Conservation (phyloP, 495 filamentous ascomycete species). For the Tuber borchii region DNA sequence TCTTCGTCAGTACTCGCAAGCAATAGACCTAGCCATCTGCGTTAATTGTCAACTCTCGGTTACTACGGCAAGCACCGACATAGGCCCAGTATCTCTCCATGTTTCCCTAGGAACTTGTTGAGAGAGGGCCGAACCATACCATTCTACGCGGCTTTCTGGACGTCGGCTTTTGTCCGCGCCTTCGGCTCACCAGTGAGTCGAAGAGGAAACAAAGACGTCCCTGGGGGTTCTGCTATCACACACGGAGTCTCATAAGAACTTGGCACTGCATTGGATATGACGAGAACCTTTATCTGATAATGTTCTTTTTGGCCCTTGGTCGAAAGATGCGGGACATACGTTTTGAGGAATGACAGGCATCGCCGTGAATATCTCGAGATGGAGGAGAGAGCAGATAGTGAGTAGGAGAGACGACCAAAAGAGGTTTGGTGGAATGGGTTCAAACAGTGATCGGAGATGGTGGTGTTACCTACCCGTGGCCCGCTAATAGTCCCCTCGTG, state of each 20-base stretch:
- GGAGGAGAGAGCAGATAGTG: slow-evolving; percentile 21
- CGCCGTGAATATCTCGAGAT: slow-evolving; percentile 13
- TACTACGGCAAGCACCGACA: slow-evolving; percentile 29
- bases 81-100: slow-evolving; percentile 15
- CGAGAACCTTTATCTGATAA: slow-evolving; percentile 14
- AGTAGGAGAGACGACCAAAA: slow-evolving; percentile 8
- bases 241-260: slow-evolving; percentile 35
- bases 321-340: slow-evolving; percentile 14
- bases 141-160: slow-evolving; percentile 39
- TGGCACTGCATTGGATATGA: slow-evolving; percentile 11
- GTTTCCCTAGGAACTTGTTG: slow-evolving; percentile 14
- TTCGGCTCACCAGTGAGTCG: slow-evolving; percentile 29
- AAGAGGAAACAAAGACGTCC: slow-evolving; percentile 40
- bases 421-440: slow-evolving; percentile 24
- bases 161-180: slow-evolving; percentile 41
- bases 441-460: slow-evolving; percentile 29
- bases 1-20: slow-evolving; percentile 23
- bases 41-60: slow-evolving; percentile 28
- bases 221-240: slow-evolving; percentile 41
- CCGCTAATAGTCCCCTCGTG: slow-evolving; percentile 18
- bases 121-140: slow-evolving; percentile 11
- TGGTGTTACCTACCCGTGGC: slow-evolving; percentile 30
- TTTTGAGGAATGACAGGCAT: slow-evolving; percentile 26
- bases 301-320: slow-evolving; percentile 19
- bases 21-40: slow-evolving; percentile 32